These are phyloP conservation scores for Fusarium vanettenii DNA, from an alignment of 2,329 filamentous ascomycete genomes.

Conservation along the genomic window DNA sequence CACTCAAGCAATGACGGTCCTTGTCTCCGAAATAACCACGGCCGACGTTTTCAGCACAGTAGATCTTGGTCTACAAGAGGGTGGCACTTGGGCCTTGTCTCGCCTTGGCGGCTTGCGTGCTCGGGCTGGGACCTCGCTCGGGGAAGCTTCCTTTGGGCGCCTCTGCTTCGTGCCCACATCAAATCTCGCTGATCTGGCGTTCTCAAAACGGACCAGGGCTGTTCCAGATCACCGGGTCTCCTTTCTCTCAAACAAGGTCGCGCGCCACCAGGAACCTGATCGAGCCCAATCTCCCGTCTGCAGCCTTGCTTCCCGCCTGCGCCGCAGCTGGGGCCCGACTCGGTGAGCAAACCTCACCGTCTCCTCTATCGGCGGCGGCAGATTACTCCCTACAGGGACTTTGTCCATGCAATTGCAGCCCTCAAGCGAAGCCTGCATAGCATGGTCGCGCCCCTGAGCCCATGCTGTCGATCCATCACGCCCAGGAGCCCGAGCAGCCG, in stretches of 20 bases:
- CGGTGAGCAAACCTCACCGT: slow-evolving; percentile 39
- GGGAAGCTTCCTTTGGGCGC: slow-evolving; percentile 9
- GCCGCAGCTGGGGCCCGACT: slow-evolving; percentile 20
- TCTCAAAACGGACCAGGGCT: slow-evolving; percentile 37
- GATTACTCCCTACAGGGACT: slow-evolving; percentile 23
- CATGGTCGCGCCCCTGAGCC: slow-evolving; percentile 26
- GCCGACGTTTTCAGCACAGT: neutral
- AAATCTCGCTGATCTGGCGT: slow-evolving; percentile 41
- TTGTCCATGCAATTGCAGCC: slow-evolving; percentile 3
- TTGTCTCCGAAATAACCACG: neutral
- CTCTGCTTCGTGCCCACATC: slow-evolving; percentile 29
- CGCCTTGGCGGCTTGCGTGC: slow-evolving; percentile 2
- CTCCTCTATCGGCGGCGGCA: slow-evolving; percentile 26
- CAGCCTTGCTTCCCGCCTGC: slow-evolving; percentile 37
- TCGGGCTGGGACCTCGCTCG: slow-evolving; percentile 15
- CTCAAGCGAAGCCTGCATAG: slow-evolving; percentile 25
- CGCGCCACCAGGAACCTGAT: slow-evolving; percentile 32
- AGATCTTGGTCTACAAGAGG: slow-evolving; percentile 1
- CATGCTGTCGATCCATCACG: slow-evolving; percentile 36
- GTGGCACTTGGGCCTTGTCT: slow-evolving; percentile 6
- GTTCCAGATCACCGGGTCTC: slow-evolving; percentile 46
- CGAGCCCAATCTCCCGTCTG: slow-evolving; percentile 38
- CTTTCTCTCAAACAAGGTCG: slow-evolving; percentile 25
- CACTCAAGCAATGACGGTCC: neutral
- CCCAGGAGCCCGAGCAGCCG: slow-evolving; percentile 15